Percentiles rank a stretch among this genome's conserved stretches.
Conservation (phyloP, 2,329 filamentous ascomycete genomes). For the Penicillium sp. region DNA sequence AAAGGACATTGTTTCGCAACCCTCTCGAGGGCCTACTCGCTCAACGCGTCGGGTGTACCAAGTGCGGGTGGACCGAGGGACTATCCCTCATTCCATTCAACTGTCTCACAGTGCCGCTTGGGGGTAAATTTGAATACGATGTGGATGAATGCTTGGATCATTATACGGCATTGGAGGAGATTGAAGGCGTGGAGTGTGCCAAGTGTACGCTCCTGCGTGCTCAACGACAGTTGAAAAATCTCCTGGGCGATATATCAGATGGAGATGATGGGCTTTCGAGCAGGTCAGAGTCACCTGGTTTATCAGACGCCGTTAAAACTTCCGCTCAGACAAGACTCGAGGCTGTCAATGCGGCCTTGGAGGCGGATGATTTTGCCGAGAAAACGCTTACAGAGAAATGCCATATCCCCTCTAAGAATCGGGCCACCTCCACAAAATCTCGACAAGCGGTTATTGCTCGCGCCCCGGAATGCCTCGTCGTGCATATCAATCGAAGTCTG, state of each 20-base stretch:
- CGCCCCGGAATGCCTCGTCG: constrained; percentile 75
- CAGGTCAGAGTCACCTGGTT: constrained; percentile 27
- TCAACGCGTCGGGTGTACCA: constrained; percentile 84
- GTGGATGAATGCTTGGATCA: constrained; percentile 80
- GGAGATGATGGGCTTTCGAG: constrained; percentile 38
- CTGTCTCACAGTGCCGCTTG: constrained; percentile 84
- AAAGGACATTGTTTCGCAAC: constrained; percentile 58
- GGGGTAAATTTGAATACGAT: constrained; percentile 67
- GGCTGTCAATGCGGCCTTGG: constrained; percentile 71
- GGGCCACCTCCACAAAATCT: constrained; percentile 80
- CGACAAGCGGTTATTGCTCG: constrained; percentile 85
- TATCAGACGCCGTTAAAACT: constrained; percentile 43
- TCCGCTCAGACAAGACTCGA: constrained; percentile 61
- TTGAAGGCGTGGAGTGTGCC: constrained; percentile 86
- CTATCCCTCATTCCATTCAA: constrained; percentile 92
- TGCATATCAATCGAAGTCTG: constrained; percentile 90
- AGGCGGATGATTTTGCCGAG: constrained; percentile 79
- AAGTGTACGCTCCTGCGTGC: constrained; percentile 79
- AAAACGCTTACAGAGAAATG: constrained; percentile 66
- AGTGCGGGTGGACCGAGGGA: constrained; percentile 85
- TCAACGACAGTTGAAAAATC: constrained; percentile 56
- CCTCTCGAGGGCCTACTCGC: constrained; percentile 87
- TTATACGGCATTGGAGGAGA: constrained; percentile 81
- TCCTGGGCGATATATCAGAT: constrained; percentile 47
- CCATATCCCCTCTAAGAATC: constrained; percentile 68